Base-by-base conservation (phyloP, 176 grass and related monocot genomes). In the Rhipidocladum racemiflorum region DNA sequence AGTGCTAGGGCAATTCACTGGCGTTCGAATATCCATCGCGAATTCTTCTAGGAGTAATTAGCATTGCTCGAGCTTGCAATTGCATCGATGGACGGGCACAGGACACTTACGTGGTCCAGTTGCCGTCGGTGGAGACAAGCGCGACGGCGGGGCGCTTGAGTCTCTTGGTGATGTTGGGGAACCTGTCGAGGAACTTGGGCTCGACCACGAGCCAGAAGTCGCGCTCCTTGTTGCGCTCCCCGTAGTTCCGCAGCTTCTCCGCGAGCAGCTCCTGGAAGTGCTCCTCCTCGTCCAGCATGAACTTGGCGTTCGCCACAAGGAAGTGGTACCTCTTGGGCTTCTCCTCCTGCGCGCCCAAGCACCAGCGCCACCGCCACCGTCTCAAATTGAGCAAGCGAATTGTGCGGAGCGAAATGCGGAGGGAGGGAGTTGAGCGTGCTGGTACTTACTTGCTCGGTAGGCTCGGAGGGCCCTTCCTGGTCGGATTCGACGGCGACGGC, bases 261-360 rank as follows among this genome's bases (percentile, higher is more conserved):
- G 64, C 77, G 72, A 99, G 80, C 51, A 86, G 91, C 91, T 99
- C 97, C 87, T 93, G 88, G 91, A 99, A 99, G 71, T 99, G 97
- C 72, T 96, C 96, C 87, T 99, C 93, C 48, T 96, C 97, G 68
- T 99, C 97, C 57, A 99, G 85, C 97, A 96, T 95, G 85, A 99
- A 99, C 67, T 95, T 99, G 12, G 90, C 93, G 77, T 99, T 99
- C 18, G 96, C 96, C 78, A 95, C 96, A 54, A 93, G 9, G 82
- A 99, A 99, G 89, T 93, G 49, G 81, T 94, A 97, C 54, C 42
- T 92, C 74, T 60, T 89, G 42, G 88, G 70, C 60, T 91, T 89
- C 81, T 81, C 87, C 90, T 91, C 71, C 75, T 78, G 80, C 29
- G 39, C 61, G 53, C 62, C 40, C 27, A 60, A 64, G 74, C 25